Conservation (phyloP, 345 rosid species). For the Salix arbutifolia region DNA sequence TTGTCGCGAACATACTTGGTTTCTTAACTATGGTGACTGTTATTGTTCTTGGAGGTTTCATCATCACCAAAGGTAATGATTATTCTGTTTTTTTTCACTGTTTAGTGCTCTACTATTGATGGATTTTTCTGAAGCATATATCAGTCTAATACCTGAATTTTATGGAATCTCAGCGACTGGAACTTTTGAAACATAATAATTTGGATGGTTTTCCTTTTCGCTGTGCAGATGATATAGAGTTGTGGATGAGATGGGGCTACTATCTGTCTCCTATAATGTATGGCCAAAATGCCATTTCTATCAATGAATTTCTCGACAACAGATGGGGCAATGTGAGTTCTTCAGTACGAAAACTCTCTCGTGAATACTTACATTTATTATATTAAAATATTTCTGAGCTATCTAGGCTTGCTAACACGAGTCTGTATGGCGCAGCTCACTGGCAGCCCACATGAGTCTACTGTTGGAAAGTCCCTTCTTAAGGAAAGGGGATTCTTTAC, state of each 20-base stretch:
- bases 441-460: slow-evolving; percentile 3
- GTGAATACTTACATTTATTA: too few species aligned
- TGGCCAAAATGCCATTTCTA: slow-evolving; percentile 20
- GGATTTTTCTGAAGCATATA: too few species aligned
- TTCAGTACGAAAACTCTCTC: neutral
- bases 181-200: neutral
- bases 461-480: slow-evolving; percentile 15
- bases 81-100: neutral
- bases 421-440: slow-evolving; percentile 10
- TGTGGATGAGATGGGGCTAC: slow-evolving; percentile 22
- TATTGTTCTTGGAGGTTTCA: slow-evolving; percentile 18
- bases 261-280: slow-evolving; percentile 25
- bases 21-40: slow-evolving; percentile 3
- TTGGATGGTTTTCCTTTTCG: neutral
- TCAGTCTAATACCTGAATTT: neutral
- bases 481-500: slow-evolving; percentile 10
- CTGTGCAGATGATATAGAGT: slow-evolving; percentile 13
- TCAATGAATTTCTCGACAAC: slow-evolving; percentile 24
- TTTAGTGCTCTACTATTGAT: too few species aligned
- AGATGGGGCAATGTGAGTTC: slow-evolving; percentile 18
- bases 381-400: neutral
- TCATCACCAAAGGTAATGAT: slow-evolving; percentile 12
- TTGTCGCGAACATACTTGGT: slow-evolving; percentile 14
- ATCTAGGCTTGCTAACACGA: neutral
- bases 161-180: neutral